Conservation (phyloP, 2,329 filamentous ascomycete genomes). For the Dothistroma septosporum region DNA sequence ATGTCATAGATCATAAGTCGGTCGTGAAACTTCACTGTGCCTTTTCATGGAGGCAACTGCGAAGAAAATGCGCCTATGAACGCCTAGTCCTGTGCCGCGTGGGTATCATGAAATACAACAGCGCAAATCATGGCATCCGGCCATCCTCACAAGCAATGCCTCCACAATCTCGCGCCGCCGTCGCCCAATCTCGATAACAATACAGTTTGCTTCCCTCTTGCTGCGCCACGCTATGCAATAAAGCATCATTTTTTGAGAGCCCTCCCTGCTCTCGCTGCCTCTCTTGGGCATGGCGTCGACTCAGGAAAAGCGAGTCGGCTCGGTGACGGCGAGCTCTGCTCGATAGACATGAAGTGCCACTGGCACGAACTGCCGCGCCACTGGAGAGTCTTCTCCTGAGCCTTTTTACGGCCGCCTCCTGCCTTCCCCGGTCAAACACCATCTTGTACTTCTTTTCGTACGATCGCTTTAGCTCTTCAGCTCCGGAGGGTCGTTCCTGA, state of each 20-base stretch:
- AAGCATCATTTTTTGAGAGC: background rate
- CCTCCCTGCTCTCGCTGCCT: background rate
- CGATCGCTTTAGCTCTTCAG: background rate
- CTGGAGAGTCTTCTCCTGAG: background rate
- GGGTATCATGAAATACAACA: constrained; percentile 1
- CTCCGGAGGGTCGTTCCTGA: background rate
- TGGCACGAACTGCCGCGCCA: background rate
- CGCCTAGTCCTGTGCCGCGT: background rate
- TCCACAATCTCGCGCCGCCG: background rate
- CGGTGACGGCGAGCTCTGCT: background rate
- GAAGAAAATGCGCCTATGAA: background rate
- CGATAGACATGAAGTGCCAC: background rate
- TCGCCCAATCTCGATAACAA: background rate
- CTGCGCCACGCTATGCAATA: background rate
- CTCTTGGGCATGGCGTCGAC: background rate
- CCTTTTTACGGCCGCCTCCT: background rate
- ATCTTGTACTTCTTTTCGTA: background rate
- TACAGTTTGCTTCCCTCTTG: background rate
- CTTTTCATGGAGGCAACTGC: background rate
- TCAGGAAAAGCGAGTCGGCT: background rate
- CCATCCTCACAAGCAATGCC: background rate
- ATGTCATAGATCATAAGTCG: background rate
- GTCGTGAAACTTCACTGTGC: background rate
- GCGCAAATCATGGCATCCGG: background rate
- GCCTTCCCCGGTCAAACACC: background rate